These are phyloP conservation scores for Cordyceps cateniannulata DNA, from an alignment of 2,329 filamentous ascomycete genomes.

Conservation along the genomic window DNA sequence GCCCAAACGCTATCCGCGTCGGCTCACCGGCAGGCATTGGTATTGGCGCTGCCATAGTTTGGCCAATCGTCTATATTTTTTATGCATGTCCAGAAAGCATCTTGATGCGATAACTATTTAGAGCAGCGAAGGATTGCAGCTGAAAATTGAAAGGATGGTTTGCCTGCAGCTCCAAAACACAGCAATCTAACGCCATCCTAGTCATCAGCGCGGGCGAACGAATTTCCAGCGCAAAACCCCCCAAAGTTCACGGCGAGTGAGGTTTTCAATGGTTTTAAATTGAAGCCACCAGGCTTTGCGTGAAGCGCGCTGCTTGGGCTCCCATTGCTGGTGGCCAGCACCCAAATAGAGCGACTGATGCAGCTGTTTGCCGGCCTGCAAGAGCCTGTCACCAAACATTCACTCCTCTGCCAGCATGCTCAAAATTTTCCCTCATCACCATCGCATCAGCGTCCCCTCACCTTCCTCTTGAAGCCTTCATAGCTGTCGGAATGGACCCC, in stretches of 20 bases:
- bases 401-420: not conserved
- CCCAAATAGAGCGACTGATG: not conserved
- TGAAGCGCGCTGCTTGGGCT: too few species aligned
- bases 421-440: not conserved
- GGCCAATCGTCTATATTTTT: not conserved
- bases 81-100: not conserved
- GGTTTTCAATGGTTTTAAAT: too few species aligned
- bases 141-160: too few species aligned
- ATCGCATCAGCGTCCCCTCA: not conserved
- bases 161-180: too few species aligned
- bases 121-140: too few species aligned
- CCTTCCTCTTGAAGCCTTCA: not conserved
- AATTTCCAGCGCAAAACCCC: too few species aligned
- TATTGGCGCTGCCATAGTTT: not conserved
- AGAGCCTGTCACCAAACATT: not conserved
- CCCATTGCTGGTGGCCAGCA: not conserved
- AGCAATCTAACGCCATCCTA: too few species aligned
- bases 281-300: too few species aligned
- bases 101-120: too few species aligned
- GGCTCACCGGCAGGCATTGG: not conserved
- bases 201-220: too few species aligned
- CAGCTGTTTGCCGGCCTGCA: not conserved
- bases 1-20: slow-evolving; percentile 1
- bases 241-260: too few species aligned
- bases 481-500: not conserved